Evolutionary conservation across 306 rosid species (phyloP), one percentile per base, ranked within the genome.

Genomic region (Trifolium subterraneum): DNA sequence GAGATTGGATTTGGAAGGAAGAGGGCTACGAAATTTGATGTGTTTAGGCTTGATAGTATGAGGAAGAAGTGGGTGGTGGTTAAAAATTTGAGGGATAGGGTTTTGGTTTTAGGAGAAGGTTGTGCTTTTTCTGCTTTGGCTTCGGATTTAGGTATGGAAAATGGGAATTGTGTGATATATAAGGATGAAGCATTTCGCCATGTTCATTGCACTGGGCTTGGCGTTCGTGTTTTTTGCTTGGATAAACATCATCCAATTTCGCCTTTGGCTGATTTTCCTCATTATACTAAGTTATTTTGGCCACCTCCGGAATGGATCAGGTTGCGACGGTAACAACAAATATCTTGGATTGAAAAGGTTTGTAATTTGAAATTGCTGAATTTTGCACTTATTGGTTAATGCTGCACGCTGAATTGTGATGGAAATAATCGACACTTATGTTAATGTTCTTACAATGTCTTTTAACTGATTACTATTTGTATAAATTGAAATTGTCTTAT

Each of bases 261-360:
- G 0, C 89, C 84, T 51, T 70, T 93, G 59, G 41, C 78, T 7
- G 79, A 85, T 79, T 74, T 14, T 48, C 87, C 88, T 0, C 78
- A 75, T 60, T 78, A 81, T 74, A 62, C 75, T 3, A 75, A 81
- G 80, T 77, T 93, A 76, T 89, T 93, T 79, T 88, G 93, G 88
- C 93, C 96, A 2, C 89, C 90, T 4, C 97, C 93, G 1, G 64
- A 76, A 23, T 91, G 97, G 98, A 58, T 86, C 31, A 20, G 71
- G 15, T 39, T 67, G 20, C 52, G 11, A 13, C 65, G 73, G 73
- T 15, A 12, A 39, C 31, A 47, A 38, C 8, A 45, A 16, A 45
- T 27, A 8, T 16, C 15, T 45, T 12, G n/a, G 16, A 27, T 18
- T 23, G 9, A 7, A 7, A 71, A 25, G 3, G 8, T 45, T 45